phyloP scores from a whole-genome alignment of 1,284 basidiomycete genomes.

The Papiliotrema fonsecae region DNA sequence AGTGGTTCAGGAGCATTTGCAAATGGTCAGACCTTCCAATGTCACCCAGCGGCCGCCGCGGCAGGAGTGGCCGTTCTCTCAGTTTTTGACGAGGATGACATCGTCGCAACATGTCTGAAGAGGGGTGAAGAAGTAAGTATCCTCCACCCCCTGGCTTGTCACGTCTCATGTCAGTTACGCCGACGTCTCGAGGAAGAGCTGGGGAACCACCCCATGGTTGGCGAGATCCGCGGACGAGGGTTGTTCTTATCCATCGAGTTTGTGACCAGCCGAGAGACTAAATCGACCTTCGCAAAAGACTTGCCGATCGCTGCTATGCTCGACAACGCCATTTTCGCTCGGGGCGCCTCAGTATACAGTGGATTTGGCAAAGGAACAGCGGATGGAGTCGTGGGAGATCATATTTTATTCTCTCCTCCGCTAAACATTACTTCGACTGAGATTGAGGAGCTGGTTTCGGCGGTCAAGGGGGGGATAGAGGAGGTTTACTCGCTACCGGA shows the following conservation, averaged over 20 bases:
- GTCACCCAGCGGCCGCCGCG: conserved; percentile 67
- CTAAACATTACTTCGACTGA: conserved; percentile 31
- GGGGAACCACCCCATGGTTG: conserved; percentile 21
- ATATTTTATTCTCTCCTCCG: conserved; percentile 37
- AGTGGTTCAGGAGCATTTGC: conserved; percentile 56
- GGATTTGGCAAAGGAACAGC: conserved; percentile 26
- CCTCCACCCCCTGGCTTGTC: too few relatives aligned
- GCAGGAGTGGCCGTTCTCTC: conserved; percentile 73
- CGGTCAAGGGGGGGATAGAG: conserved; percentile 13
- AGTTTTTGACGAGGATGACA: conserved; percentile 58
- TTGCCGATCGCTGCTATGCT: conserved; percentile 20
- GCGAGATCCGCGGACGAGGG: conserved; percentile 55
- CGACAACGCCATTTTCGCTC: conserved; percentile 18
- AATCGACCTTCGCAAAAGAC: conserved; percentile 19
- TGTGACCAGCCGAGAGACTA: conserved; percentile 27
- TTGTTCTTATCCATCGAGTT: conserved; percentile 79
- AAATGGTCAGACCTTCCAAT: conserved; percentile 84
- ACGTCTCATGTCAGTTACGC: conserved; percentile 10
- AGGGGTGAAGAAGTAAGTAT: conserved; percentile 15
- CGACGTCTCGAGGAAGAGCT: conserved; percentile 4
- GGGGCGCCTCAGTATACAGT: conserved; percentile 29
- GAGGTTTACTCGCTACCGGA: too few relatives aligned
- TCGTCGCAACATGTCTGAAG: conserved; percentile 11
- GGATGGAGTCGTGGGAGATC: conserved; percentile 35
- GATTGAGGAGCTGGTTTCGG: conserved; percentile 18